Evolutionary conservation across 106 monocot genomes (phyloP), one percentile per base, ranked within the genome.

Genomic region (Dendrobium catenatum): DNA sequence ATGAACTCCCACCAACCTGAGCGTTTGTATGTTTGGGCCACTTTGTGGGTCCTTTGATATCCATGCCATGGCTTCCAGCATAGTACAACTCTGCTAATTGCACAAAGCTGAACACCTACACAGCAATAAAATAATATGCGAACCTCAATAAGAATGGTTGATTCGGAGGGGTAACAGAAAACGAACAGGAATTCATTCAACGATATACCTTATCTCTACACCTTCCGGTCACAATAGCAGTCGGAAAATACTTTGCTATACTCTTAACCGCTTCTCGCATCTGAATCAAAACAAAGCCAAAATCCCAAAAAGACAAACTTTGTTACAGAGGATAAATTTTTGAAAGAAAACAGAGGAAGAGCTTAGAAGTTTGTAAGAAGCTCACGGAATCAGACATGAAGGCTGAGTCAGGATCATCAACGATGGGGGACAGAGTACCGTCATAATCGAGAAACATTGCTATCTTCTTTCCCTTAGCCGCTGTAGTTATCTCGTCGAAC

Each of bases 361-460:
- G 13, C 15, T 51, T 51, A 51, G n/a, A 16, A n/a, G 26, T 66
- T 10, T 66, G 5, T 66, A 68, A 46, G 37, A 42, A 3, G 43
- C 78, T 41, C 31, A 83, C 83, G 44, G 83, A 26, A 33, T 83
- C 78, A 10, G 83, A 72, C 83, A 83, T 78, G 48, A 78, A 83
- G 16, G 83, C 83, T 9, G 22, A 37, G 20, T 83, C 83, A 1
- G 83, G 83, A 17, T 83, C 78, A 15, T 83, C 83, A 9, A 83
- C 83, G 16, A 83, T 83, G 41, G 83, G 83, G 51, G 83, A 83
- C 37, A 83, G 72, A 72, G 83, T 83, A 4, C 83, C 83, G 55
- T 83, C 83, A 46, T 83, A 83, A 29, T 83, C 83, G 27, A 83
- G 77, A 66, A 83, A 83, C 83, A 83, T 78, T 17, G 55, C 83